Base-by-base conservation (phyloP, 305 asterid species). In the Solanum hybrid region DNA sequence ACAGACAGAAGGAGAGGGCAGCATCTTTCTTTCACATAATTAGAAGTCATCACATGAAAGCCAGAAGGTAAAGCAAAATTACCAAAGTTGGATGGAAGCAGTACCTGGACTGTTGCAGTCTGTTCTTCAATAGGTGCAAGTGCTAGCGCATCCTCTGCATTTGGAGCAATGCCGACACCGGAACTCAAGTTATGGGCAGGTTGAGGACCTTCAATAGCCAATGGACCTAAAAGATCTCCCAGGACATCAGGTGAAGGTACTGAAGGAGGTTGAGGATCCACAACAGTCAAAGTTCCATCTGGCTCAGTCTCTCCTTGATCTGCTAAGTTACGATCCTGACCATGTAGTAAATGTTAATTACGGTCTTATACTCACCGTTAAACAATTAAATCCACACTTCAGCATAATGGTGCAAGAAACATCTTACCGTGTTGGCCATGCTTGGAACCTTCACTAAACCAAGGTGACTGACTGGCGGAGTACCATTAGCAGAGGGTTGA, bases 191-290 rank as follows among this genome's bases (percentile, higher is more conserved):
- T 92, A 20, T 92, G 93, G 92, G 91, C 95, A 89, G 97, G 90
- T 60, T 85, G 88, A 86, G 96, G 96, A 91, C 98, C 98, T 91
- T 94, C 99, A 92, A 96, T 97, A 88, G 99, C 98, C 86, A 97
- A 92, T 40, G 99, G 94, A 72, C 95, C 99, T 91, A 98, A 92
- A 88, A 98, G 97, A 94, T 98, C 99, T 90, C 98, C 99, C 92
- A 98, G 95, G 91, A 95, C 95, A 92, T 98, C 99, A 88, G 96
- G 94, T 88, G 98, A 93, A 84, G 98, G 92, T 31, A 94, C 88
- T 91, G 94, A 92, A 86, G 95, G 86, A 85, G 95, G 97, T 92
- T 97, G 98, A 88, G 99, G 95, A 94, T 98, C 99, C 91, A 96
- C 95, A 20, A 96, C 94, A 9, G 97, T 92, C 89, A 97, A 91